Evolutionary conservation across 2,329 filamentous ascomycete genomes (phyloP).

Genomic region (Cladobotryum mycophilum): DNA sequence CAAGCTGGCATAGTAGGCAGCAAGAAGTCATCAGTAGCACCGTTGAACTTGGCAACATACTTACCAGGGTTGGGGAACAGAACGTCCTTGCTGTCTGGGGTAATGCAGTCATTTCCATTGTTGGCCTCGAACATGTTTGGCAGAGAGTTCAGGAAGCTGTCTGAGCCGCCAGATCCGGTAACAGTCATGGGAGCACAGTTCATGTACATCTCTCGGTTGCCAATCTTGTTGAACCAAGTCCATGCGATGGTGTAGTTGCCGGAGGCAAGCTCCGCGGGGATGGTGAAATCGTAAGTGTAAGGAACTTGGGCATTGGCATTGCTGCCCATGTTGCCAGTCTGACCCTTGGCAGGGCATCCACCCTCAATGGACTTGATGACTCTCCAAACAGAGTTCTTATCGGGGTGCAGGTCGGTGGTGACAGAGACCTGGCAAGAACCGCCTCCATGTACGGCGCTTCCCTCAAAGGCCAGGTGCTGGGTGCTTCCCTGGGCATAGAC

Average conservation of each 20-base stretch:
- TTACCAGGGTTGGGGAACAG: constrained; percentile 57
- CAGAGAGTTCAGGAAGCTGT: constrained; percentile 55
- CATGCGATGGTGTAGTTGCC: constrained; percentile 80
- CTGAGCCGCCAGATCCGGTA: constrained; percentile 42
- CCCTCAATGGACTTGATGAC: constrained; percentile 86
- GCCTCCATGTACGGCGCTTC: constrained; percentile 76
- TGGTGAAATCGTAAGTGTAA: constrained; percentile 59
- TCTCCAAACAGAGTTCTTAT: constrained; percentile 65
- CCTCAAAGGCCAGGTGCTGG: constrained; percentile 55
- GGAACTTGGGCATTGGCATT: constrained; percentile 39
- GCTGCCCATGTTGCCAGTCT: constrained; percentile 50
- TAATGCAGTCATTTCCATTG: constrained; percentile 46
- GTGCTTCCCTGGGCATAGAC: constrained; percentile 43
- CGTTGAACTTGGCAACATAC: constrained; percentile 44
- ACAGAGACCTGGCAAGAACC: constrained; percentile 88
- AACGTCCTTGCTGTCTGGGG: constrained; percentile 41
- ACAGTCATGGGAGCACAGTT: constrained; percentile 78
- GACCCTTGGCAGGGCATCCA: constrained; percentile 65
- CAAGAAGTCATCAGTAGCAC: constrained; percentile 29
- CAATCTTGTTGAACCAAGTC: constrained; percentile 92
- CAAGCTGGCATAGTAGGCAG: neutral
- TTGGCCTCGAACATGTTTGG: constrained; percentile 68
- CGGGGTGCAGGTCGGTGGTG: constrained; percentile 68
- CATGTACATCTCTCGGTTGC: constrained; percentile 97
- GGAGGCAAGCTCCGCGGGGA: constrained; percentile 64